Conservation (phyloP, 768 basidiomycete genomes). For the Chalciporus piperatus region DNA sequence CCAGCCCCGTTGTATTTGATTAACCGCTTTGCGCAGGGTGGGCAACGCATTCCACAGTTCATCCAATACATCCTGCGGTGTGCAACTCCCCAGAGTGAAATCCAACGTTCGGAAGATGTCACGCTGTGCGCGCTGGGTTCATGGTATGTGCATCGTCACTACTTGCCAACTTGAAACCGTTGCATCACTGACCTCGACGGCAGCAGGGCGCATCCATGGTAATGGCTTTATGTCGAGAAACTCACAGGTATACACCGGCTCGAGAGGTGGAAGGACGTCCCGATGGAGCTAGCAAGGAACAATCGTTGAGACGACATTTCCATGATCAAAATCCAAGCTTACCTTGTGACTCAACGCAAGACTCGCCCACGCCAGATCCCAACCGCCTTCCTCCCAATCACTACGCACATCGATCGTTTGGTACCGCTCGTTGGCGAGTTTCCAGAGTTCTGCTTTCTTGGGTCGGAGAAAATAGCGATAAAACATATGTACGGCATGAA, state of each 20-base stretch:
- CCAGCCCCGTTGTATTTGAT: conserved; percentile 42
- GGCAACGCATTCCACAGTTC: conserved; percentile 59
- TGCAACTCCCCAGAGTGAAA: conserved; percentile 52
- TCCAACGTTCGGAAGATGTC: conserved; percentile 48
- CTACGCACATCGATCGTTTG: neutral
- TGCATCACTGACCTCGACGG: conserved; percentile 49
- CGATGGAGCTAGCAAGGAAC: conserved; percentile 52
- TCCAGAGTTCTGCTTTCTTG: conserved; percentile 13
- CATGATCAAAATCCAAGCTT: neutral
- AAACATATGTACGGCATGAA: conserved; percentile 63
- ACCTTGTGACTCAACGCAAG: conserved; percentile 65
- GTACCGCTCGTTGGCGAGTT: neutral
- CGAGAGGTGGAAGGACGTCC: conserved; percentile 56
- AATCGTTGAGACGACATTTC: neutral
- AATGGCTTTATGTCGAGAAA: conserved; percentile 52
- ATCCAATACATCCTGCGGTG: conserved; percentile 48
- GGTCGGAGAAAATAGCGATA: conserved; percentile 51
- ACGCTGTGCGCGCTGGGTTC: conserved; percentile 49
- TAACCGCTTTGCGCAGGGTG: conserved; percentile 43
- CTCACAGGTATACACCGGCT: conserved; percentile 49
- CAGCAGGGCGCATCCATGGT: conserved; percentile 36
- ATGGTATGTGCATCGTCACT: neutral
- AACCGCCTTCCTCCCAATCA: conserved; percentile 36
- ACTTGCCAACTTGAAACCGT: neutral
- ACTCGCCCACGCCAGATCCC: conserved; percentile 60